Evolutionary conservation across 345 rosid species (phyloP), one percentile per base, ranked within the genome.

Genomic region (Passiflora organensis): DNA sequence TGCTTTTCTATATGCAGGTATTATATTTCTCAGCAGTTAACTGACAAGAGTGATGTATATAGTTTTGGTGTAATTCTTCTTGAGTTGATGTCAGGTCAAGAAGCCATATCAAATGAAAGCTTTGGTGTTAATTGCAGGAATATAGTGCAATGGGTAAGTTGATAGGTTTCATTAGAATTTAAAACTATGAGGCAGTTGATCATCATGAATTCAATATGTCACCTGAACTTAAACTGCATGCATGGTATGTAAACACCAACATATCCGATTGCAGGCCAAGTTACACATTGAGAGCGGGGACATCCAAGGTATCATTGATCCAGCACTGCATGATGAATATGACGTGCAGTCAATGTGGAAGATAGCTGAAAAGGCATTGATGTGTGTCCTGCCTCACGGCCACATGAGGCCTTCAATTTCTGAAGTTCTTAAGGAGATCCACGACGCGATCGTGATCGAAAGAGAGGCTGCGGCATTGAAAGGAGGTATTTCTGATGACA

Each of bases 341-440:
- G 95, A 91, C 62, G 81, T 89, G 39, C 99, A 94, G 42, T 83
- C 99, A 0, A 87, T 94, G 93, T 94, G 99, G 99, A 94, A 94
- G 75, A 85, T 94, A 15, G 99, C 96, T 0, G 99, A 94, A 82
- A 89, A 82, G 58, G 99, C 99, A 2, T 53, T 89, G 65, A 70
- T 83, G 76, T 94, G 99, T 6, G 96, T 94, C 53, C 85, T 71
- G 64, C 90, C 99, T 11, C 96, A 89, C 23, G 97, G 99, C 23
- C 73, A 82, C 74, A 73, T 83, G 95, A 83, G 99, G 68, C 97
- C 99, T 1, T 82, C 95, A 0, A 89, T 94, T 39, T 89, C 99
- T 0, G 96, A 89, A 43, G 97, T 89, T 59, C 88, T 87, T 46
- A 94, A 94, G 66, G 99, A 94, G 73, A 74, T 94, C 46, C 96